Conservation (phyloP, 306 rosid genomes). For the Medicago truncatula region DNA sequence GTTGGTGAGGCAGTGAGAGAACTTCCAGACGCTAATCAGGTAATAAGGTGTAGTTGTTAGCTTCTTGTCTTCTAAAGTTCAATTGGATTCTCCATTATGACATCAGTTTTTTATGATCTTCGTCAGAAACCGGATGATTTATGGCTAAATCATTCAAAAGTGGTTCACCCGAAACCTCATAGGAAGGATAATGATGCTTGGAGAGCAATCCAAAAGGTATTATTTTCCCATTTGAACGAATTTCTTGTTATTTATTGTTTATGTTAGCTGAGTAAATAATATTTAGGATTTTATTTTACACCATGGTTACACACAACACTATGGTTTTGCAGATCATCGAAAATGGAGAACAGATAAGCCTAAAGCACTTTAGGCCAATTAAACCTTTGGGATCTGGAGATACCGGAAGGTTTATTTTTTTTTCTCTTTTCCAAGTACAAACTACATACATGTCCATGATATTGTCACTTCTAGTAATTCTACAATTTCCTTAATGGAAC, state of each 20-base stretch:
- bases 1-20: constrained; percentile 86
- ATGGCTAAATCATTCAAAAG: constrained; percentile 90
- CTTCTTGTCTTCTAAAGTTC: constrained; percentile 17
- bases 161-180: constrained; percentile 89
- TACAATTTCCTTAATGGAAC: too few relatives aligned
- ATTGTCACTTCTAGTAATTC: too few relatives aligned
- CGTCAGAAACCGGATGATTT: constrained; percentile 94
- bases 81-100: constrained; percentile 39
- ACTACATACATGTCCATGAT: not conserved
- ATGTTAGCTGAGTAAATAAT: not conserved
- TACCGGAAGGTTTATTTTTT: constrained; percentile 78
- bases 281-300: constrained; percentile 26
- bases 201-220: constrained; percentile 84
- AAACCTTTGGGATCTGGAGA: constrained; percentile 95
- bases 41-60: constrained; percentile 48
- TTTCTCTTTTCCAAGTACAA: not conserved
- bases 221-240: not conserved
- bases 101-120: constrained; percentile 39
- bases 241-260: not conserved
- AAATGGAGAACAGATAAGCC: constrained; percentile 73
- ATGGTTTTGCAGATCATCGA: constrained; percentile 68
- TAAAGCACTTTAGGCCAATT: constrained; percentile 87
- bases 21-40: constrained; percentile 97
- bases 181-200: constrained; percentile 73
- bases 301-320: not conserved